Conservation (phyloP, 768 basidiomycete genomes). For the Boletus pseudopeckii region DNA sequence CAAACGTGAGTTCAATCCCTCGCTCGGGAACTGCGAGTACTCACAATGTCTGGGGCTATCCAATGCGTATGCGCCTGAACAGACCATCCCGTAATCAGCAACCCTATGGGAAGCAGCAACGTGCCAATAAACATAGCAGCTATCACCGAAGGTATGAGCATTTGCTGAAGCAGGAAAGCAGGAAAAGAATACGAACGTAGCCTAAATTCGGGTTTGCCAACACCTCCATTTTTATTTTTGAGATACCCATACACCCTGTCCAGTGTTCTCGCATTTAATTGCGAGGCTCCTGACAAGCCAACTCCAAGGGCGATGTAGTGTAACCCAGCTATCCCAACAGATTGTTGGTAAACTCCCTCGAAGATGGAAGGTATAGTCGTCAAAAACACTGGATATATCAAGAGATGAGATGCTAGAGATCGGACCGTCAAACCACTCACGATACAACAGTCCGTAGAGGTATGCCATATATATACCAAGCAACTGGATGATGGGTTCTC, state of each 20-base stretch:
- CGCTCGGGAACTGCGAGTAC: slow-evolving; percentile 7
- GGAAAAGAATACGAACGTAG: slow-evolving; percentile 36
- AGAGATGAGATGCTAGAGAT: neutral
- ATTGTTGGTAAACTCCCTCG: slow-evolving; percentile 48
- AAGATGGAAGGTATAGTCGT: slow-evolving; percentile 64
- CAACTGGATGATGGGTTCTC: slow-evolving; percentile 66
- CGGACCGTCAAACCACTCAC: slow-evolving; percentile 33
- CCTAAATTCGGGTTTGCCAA: slow-evolving; percentile 53
- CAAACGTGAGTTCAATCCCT: neutral
- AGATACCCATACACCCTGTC: slow-evolving; percentile 53
- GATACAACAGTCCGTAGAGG: slow-evolving; percentile 59
- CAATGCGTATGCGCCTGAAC: slow-evolving; percentile 57
- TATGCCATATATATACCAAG: slow-evolving; percentile 69
- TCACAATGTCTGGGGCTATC: slow-evolving; percentile 67
- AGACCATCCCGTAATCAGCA: slow-evolving; percentile 71
- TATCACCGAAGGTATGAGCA: slow-evolving; percentile 23
- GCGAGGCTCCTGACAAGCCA: slow-evolving; percentile 51
- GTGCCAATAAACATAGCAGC: slow-evolving; percentile 60
- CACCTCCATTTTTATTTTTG: slow-evolving; percentile 50
- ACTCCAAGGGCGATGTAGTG: slow-evolving; percentile 71
- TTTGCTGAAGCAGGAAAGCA: neutral
- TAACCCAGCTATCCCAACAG: slow-evolving; percentile 57
- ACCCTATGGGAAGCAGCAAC: slow-evolving; percentile 58
- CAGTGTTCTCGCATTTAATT: slow-evolving; percentile 52
- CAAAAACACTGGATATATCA: slow-evolving; percentile 51